phyloP scores from a whole-genome alignment of 208 protist species.

The Trypanosoma congolense region DNA sequence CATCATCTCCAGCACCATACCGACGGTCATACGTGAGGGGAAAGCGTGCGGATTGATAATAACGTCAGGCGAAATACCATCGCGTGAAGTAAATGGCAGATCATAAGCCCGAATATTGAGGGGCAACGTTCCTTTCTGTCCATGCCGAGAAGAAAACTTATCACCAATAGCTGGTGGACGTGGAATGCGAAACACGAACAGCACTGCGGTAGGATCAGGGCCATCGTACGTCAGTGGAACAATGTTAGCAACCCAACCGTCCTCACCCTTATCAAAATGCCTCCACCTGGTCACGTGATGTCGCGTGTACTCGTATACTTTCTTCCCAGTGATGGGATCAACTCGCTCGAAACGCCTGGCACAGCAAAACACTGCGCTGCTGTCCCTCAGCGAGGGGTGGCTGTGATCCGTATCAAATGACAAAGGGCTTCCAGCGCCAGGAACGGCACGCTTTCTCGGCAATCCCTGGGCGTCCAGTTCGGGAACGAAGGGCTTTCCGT shows the following conservation, averaged over 20 bases:
- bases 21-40: conserved; percentile 99
- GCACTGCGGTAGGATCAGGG: conserved; percentile 69
- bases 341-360: conserved; percentile 67
- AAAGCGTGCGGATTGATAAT: conserved; percentile 99
- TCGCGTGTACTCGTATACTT: conserved; percentile 76
- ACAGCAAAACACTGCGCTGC: conserved; percentile 79
- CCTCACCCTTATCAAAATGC: conserved; percentile 89
- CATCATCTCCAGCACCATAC: conserved; percentile 98
- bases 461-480: conserved; percentile 72
- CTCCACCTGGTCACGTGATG: conserved; percentile 83
- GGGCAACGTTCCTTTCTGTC: conserved; percentile 99
- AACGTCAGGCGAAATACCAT: conserved; percentile 97
- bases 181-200: conserved; percentile 88
- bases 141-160: conserved; percentile 99
- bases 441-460: conserved; percentile 49
- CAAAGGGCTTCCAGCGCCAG: conserved; percentile 38
- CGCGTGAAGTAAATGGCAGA: conserved; percentile 92
- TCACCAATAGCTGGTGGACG: conserved; percentile 98
- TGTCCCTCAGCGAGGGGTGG: conserved; percentile 59
- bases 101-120: conserved; percentile 91
- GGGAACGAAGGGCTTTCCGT: conserved; percentile 56
- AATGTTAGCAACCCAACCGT: conserved; percentile 87
- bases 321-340: conserved; percentile 71
- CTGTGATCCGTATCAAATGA: conserved; percentile 78
- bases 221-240: conserved; percentile 81